Evolutionary conservation across 2,329 filamentous ascomycete species (phyloP), one percentile per base, ranked within the genome.

Genomic region (Ceratocystis lukuohia): DNA sequence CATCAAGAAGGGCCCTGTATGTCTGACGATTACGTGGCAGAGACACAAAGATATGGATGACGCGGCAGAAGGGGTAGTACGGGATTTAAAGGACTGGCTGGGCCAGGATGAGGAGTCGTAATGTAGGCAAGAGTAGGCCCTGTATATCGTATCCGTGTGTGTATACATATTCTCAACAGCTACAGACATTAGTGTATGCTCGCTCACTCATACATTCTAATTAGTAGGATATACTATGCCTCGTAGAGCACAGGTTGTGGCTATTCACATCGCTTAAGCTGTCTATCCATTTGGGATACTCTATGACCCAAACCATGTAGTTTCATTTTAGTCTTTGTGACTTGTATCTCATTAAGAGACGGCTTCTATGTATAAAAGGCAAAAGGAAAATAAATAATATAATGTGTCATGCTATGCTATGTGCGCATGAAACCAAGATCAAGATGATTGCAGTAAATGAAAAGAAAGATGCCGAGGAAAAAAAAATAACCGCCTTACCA

Each of bases 1-100:
- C n/a, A 76, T 81, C 1, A 72, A 71, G 0, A 76, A 73, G 20
- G 76, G 76, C 0, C 71, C 71, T 0, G 68, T 84, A 59, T 75
- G 72, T 1, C 68, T 81, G n/a, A 74, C 74, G 0, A 57, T 82
- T 8, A 78, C 75, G 3, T 83, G 80, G 79, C 79, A 81, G 71
- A 37, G 28, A 17, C 57, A 65, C 7, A 41, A 62, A 15, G 64
- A 50, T 20, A 12, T 68, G 5, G 64, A 68, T 53, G 41, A 5
- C 8, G 48, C 64, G 15, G 50, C 64, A 48, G 45, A 56, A n/a
- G 33, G 8, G 15, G 53, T 50, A n/a, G 56, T 62, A 6, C 22
- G 62, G 22, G 53, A 61, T 57, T 44, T 62, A 25, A 62, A 28
- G 7, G 10, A 3, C 12, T 66, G 45, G 59, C 20, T 57, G n/a